Base-by-base conservation (phyloP, 2,329 filamentous ascomycete genomes). In the Penicillium hesseltinei region DNA sequence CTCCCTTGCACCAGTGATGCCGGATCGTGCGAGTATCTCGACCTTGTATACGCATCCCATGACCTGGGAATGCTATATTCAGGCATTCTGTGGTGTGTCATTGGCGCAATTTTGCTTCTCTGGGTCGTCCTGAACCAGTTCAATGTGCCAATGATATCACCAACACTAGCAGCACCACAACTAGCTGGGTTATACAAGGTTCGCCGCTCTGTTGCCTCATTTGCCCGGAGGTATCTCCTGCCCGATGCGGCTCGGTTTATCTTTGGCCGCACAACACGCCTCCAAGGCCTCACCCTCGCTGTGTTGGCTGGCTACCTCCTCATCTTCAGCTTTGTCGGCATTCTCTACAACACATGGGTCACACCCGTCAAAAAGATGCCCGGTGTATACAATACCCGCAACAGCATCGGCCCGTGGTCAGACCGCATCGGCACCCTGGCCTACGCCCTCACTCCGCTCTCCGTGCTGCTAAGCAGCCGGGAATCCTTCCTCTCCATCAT, bases 401-500 rank as follows among this genome's bases (percentile, higher is more conserved):
- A 82, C 5, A 81, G 82, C 4, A 76, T 92, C 0, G 88, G 88
- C 0, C 84, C 86, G 0, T 91, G 84, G 78, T 79, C 85, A 0
- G 85, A 92, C 69, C 83, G 89, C 17, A 70, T 91, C 4, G 89
- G 89, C 8, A 81, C 87, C 2, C 72, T 92, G 0, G 88, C 89
- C 1, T 92, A 89, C 65, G 89, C 88, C 0, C 79, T 92, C 10
- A 91, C 88, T 0, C 89, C 89, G 0, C 78, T 92, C 0, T 86
- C 86, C 0, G 75, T 92, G 31, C 73, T 89, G 47, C 79, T 92
- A 13, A 80, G 83, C n/a, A 86, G 80, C 56, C 81, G 89, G 40
- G 89, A 92, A 69, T 89, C 86, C 0, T 76, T 91, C 2, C 80
- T 92, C 4, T 88, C 85, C 0, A 70, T 89, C 15, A 71, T 90